A percentile compares a stretch with the other conserved stretches of the same genome.
phyloP scores from a whole-genome alignment of 129 eudicot genomes.

The Saussurea involucrata region DNA sequence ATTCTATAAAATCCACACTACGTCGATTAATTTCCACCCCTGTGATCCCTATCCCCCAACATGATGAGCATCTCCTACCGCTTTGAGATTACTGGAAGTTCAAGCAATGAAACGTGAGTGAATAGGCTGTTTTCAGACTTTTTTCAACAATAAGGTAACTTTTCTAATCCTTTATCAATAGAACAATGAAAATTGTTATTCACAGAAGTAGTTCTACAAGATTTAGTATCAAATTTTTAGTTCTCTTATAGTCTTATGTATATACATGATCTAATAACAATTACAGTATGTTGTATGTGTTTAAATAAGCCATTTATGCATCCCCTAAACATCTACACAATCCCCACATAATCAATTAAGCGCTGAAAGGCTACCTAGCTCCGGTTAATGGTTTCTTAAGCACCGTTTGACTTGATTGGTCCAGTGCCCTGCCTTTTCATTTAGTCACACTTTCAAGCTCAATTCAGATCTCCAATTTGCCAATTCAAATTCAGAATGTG shows the following conservation, averaged over 20 bases:
- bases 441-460: background rate
- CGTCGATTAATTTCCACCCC: too few relatives aligned
- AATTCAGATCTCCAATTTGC: background rate
- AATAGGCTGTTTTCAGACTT: background rate
- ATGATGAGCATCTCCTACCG: background rate
- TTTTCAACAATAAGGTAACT: background rate
- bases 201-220: background rate
- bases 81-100: background rate
- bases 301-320: background rate
- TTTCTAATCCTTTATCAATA: background rate
- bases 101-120: background rate
- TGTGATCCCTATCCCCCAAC: background rate
- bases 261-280: background rate
- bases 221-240: background rate
- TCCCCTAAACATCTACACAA: background rate
- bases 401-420: background rate
- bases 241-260: too few relatives aligned
- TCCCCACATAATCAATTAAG: background rate
- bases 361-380: background rate
- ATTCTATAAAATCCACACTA: too few relatives aligned
- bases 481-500: background rate
- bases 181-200: background rate
- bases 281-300: background rate
- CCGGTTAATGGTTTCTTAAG: background rate
- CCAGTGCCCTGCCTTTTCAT: too few relatives aligned